Evolutionary conservation across 768 basidiomycete genomes (phyloP).

Genomic region (Paxillus ammoniavirescens): DNA sequence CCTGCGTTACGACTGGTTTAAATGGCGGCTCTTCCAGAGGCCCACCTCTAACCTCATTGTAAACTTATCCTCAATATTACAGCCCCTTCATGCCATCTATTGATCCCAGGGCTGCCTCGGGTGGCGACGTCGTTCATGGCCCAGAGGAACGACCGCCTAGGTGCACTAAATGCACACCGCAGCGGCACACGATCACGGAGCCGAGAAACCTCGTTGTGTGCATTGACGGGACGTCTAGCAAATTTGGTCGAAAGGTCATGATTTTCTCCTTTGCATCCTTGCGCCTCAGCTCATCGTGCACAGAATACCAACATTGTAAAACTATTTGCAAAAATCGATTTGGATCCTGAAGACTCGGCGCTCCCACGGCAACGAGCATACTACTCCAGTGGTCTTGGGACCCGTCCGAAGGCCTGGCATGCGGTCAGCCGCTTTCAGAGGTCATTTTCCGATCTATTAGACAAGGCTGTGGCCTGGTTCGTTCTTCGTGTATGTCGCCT

Average conservation of each 20-base stretch:
- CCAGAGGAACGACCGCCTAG: neutral
- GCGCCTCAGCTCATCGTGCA: neutral
- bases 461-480: conserved; percentile 38
- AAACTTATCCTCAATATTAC: too few species aligned
- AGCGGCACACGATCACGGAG: neutral
- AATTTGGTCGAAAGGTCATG: conserved; percentile 17
- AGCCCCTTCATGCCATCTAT: too few species aligned
- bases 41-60: too few species aligned
- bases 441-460: conserved; percentile 22
- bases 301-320: conserved; percentile 38
- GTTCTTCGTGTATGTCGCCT: neutral
- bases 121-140: too few species aligned
- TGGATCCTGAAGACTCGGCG: conserved; percentile 9
- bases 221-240: conserved; percentile 20
- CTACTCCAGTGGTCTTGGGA: conserved; percentile 38
- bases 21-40: too few species aligned
- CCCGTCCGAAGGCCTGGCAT: conserved; percentile 27
- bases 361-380: conserved; percentile 27
- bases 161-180: conserved; percentile 7
- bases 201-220: conserved; percentile 18
- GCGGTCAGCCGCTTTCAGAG: conserved; percentile 16
- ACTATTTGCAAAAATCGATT: conserved; percentile 25
- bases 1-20: too few species aligned
- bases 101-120: too few species aligned
- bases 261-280: neutral